Conservation (phyloP, 2,329 filamentous ascomycete genomes). For the Lachnellula hyalina region DNA sequence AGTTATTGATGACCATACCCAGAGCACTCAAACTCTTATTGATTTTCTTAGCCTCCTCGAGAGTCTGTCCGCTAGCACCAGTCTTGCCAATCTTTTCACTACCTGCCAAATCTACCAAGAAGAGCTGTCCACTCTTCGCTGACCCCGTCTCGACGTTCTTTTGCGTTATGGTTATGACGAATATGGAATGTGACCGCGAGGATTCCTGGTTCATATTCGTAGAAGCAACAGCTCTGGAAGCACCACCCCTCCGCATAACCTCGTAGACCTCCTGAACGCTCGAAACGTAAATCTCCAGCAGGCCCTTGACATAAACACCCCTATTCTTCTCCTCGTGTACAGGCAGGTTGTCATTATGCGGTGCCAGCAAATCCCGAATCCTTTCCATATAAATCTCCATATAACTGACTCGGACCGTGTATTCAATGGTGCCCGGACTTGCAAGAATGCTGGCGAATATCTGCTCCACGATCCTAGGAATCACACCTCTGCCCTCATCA, state of each 20-base stretch:
- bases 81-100: slow-evolving; percentile 99
- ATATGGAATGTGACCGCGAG: slow-evolving; percentile 96
- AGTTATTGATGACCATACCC: slow-evolving; percentile 97
- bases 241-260: slow-evolving; percentile 89
- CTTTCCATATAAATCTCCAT: slow-evolving; percentile 99
- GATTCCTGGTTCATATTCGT: slow-evolving; percentile 99
- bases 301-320: slow-evolving; percentile 93
- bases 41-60: slow-evolving; percentile 99
- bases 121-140: slow-evolving; percentile 92
- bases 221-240: slow-evolving; percentile 82
- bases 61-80: slow-evolving; percentile 90
- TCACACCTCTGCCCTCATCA: slow-evolving; percentile 82
- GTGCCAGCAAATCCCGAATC: slow-evolving; percentile 87
- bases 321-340: slow-evolving; percentile 97
- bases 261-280: slow-evolving; percentile 95
- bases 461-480: slow-evolving; percentile 93
- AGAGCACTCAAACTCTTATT: slow-evolving; percentile 98
- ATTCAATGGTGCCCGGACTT: slow-evolving; percentile 90
- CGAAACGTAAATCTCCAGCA: slow-evolving; percentile 91
- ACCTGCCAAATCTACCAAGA: slow-evolving; percentile 95
- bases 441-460: slow-evolving; percentile 94
- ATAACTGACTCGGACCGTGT: slow-evolving; percentile 97
- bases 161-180: slow-evolving; percentile 93
- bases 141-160: slow-evolving; percentile 97
- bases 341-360: slow-evolving; percentile 91